A percentile compares a stretch with the other conserved stretches of the same genome.
phyloP scores from a whole-genome alignment of 371 early-diverging fungal genomes.

The Coemansia sp. region DNA sequence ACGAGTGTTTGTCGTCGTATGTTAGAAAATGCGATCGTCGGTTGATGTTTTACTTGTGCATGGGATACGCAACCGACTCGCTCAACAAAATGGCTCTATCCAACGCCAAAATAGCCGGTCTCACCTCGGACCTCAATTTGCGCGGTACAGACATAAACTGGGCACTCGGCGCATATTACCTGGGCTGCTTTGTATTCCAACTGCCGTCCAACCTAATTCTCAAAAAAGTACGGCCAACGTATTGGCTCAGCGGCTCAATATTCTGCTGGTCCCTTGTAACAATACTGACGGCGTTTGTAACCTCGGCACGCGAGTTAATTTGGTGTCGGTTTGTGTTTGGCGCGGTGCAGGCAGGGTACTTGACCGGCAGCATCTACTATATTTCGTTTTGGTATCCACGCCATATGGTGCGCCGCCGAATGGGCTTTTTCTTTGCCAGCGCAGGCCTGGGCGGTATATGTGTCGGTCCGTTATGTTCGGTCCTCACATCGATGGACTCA shows the following conservation, averaged over 20 bases:
- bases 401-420: constrained; percentile 33
- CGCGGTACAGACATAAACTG: constrained; percentile 57
- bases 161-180: constrained; percentile 66
- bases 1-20: constrained; percentile 13
- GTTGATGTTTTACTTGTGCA: constrained; percentile 31
- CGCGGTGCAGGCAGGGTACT: constrained; percentile 62
- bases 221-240: constrained; percentile 56
- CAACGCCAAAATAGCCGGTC: constrained; percentile 43
- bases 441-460: constrained; percentile 45
- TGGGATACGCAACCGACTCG: constrained; percentile 42
- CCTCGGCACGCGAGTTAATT: constrained; percentile 51
- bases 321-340: constrained; percentile 58
- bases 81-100: constrained; percentile 47
- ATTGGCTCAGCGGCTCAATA: constrained; percentile 56
- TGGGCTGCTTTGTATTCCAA: constrained; percentile 72
- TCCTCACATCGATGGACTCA: constrained; percentile 9
- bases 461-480: constrained; percentile 43
- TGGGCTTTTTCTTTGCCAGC: constrained; percentile 49
- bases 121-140: constrained; percentile 57
- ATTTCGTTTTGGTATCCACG: constrained; percentile 51
- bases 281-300: constrained; percentile 56
- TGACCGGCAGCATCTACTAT: constrained; percentile 53
- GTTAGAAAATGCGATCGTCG: constrained; percentile 41
- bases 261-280: constrained; percentile 60
- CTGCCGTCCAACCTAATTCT: constrained; percentile 63